Evolutionary conservation across 495 filamentous ascomycete genomes (phyloP).

Genomic region (Tuber brumale): DNA sequence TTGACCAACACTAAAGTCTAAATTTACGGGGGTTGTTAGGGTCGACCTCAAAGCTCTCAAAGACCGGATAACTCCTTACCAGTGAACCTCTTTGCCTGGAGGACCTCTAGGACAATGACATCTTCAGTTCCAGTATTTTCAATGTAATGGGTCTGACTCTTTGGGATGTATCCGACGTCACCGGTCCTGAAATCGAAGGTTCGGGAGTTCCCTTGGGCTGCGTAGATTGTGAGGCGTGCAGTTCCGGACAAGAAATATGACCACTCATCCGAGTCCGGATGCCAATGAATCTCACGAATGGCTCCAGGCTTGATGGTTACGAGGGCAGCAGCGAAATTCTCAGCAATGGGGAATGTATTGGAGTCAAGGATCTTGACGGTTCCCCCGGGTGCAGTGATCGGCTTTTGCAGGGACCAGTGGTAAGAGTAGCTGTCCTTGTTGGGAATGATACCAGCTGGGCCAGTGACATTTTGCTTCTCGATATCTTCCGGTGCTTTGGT

Average conservation of each 20-base stretch:
- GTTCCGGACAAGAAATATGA: conserved; percentile 64
- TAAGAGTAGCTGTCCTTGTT: conserved; percentile 55
- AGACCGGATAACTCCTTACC: conserved; percentile 40
- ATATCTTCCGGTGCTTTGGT: conserved; percentile 58
- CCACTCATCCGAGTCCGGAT: conserved; percentile 69
- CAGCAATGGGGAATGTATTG: conserved; percentile 55
- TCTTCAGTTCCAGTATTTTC: conserved; percentile 67
- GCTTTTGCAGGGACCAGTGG: conserved; percentile 59
- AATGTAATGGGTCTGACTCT: conserved; percentile 61
- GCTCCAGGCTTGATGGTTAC: conserved; percentile 64
- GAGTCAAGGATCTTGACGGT: conserved; percentile 64
- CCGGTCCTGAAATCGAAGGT: conserved; percentile 73
- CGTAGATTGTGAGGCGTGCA: conserved; percentile 61
- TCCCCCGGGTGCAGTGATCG: conserved; percentile 55
- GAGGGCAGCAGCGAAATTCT: conserved; percentile 56
- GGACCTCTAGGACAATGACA: conserved; percentile 62
- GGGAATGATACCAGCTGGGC: conserved; percentile 53
- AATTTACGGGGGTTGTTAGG: conserved; percentile 13
- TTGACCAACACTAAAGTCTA: conserved; percentile 59
- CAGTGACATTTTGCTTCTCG: conserved; percentile 56
- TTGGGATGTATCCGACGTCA: conserved; percentile 65
- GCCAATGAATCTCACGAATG: conserved; percentile 77
- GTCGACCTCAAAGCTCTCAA: background rate
- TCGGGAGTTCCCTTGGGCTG: conserved; percentile 51
- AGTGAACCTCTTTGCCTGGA: conserved; percentile 60